Conservation (phyloP, 768 basidiomycete species). For the Flagelloscypha sp. region DNA sequence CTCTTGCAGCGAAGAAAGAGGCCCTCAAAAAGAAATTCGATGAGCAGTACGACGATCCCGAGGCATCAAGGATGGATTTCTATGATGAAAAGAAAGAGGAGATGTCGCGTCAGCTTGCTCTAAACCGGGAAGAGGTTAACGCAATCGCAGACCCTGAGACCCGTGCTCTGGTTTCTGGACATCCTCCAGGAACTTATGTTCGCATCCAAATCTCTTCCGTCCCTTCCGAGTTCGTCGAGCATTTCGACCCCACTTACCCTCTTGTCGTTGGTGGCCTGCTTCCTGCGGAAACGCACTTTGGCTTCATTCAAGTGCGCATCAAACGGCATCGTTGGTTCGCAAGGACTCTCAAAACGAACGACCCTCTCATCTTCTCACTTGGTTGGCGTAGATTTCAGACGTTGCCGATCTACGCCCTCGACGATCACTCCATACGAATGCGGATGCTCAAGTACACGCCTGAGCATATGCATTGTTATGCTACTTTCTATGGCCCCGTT, state of each 20-base stretch:
- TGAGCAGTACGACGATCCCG: conserved; percentile 90
- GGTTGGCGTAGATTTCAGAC: conserved; percentile 98
- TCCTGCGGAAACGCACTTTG: conserved; percentile 84
- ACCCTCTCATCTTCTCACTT: conserved; percentile 92
- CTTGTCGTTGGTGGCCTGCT: conserved; percentile 89
- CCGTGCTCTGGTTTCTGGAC: conserved; percentile 82
- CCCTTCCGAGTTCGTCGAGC: conserved; percentile 84
- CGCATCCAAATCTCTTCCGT: conserved; percentile 81
- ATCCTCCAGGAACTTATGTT: conserved; percentile 84
- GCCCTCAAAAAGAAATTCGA: conserved; percentile 92
- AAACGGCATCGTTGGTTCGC: conserved; percentile 95
- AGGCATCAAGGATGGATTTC: conserved; percentile 71
- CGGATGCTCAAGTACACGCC: conserved; percentile 99
- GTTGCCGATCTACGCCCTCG: conserved; percentile 90
- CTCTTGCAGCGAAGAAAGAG: conserved; percentile 82
- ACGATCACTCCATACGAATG: conserved; percentile 97
- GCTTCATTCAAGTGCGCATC: conserved; percentile 89
- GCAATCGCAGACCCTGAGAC: conserved; percentile 67
- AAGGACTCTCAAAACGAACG: conserved; percentile 90
- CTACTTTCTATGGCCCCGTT: conserved; percentile 94
- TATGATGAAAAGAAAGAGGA: conserved; percentile 91
- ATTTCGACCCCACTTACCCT: conserved; percentile 89
- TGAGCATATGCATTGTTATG: conserved; percentile 99
- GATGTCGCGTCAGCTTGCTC: conserved; percentile 72
- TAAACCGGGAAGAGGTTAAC: conserved; percentile 83